These are phyloP conservation scores for Eryngium alpinum DNA, from an alignment of 140 eudicot genomes.

Conservation along the genomic window DNA sequence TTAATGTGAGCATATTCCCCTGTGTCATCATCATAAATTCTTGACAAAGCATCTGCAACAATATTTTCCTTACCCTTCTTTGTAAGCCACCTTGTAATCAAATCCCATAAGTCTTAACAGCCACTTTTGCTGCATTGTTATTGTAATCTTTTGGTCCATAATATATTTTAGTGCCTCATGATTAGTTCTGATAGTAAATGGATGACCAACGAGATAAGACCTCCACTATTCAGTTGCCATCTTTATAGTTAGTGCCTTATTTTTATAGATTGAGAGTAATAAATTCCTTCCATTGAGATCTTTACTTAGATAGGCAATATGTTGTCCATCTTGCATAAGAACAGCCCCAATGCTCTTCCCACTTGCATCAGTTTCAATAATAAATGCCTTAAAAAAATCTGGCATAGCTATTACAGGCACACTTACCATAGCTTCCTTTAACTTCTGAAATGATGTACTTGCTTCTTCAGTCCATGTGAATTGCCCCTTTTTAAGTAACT, in stretches of 20 bases:
- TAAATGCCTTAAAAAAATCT: background rate
- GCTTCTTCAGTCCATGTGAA: background rate
- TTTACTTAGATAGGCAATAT: background rate
- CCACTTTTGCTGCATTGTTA: background rate
- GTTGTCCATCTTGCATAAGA: background rate
- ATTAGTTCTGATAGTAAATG: background rate
- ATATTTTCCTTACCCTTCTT: background rate
- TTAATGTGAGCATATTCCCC: too few species aligned
- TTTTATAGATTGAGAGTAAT: background rate
- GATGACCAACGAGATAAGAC: background rate
- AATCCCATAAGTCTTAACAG: background rate
- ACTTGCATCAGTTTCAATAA: background rate
- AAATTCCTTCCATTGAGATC: background rate
- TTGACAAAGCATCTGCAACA: background rate
- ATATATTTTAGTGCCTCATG: background rate
- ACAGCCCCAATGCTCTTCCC: background rate
- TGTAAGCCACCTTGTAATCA: background rate
- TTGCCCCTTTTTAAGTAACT: background rate
- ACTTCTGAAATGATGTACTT: background rate
- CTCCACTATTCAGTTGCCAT: background rate
- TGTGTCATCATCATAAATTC: background rate
- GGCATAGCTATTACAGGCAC: background rate
- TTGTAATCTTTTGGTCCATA: background rate
- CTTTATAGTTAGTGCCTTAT: too few species aligned
- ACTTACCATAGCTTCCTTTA: background rate